Evolutionary conservation across 1,139 yeast genomes (phyloP), one percentile per base, ranked within the genome.

Genomic region (Diutina ranongensis): DNA sequence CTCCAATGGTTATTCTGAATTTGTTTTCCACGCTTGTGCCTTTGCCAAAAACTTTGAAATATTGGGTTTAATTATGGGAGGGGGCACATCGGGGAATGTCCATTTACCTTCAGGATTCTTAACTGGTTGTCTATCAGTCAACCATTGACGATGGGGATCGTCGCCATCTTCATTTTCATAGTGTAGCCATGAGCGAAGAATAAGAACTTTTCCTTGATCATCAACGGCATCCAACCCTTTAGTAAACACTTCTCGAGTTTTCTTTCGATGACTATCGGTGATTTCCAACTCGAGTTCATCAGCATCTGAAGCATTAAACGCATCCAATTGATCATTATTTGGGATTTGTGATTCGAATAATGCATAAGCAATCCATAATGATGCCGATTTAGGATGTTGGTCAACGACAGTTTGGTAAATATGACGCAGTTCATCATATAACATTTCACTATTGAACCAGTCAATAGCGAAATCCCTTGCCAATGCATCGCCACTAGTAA

Each of bases 291-390:
- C 81, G 27, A 74, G 67, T 16, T 64, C 67, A 19, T 64, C 70
- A 7, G 44, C 46, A 12, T 64, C 72, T n/a, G 61, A 64, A 13
- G 58, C 62, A 40, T 67, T 63, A 49, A 70, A 70, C 32, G 57
- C 55, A 21, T 55, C 55, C 28, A 79, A 49, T 55, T 83, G 88
- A 9, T 61, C 63, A 1, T 64, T 63, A 2, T 81, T 71, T 2
- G 89, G 89, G 2, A 82, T 73, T 1, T 80, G 68, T 1, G 84
- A 66, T 57, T 87, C 95, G 57, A 83, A 83, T 51, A 79, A 62
- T 2, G 95, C 94, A 55, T 67, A 72, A 16, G 80, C 69, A 8
- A 84, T 72, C 92, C 94, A 85, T 1, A 70, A 61, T 20, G 67
- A 63, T 7, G 76, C 68, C 9, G 50, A 46, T 5, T 62, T 57